Base-by-base conservation (phyloP, 1,284 basidiomycete genomes). In the Ustilago bromivora region DNA sequence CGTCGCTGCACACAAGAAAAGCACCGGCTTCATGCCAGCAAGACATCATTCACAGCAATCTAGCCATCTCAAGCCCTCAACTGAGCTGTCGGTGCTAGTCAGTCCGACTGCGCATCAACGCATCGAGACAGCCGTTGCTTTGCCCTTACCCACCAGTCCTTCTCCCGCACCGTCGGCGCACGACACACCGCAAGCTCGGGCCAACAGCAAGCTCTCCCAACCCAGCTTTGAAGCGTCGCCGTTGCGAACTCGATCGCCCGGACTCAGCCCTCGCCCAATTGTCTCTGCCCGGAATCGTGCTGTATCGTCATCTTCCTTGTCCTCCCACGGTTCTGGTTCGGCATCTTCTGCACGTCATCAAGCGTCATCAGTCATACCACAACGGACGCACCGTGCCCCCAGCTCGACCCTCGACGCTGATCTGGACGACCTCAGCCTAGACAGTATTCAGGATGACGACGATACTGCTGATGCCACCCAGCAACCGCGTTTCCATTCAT, bases 131-230 rank as follows among this genome's bases (percentile, higher is more conserved):
- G 75, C 75, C 0, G 67, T 71, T 8, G 28, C 67, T 28, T 62
- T 74, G 2, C 76, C 76, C 5, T 51, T 78, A 13, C 76, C 76
- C 13, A 74, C 56, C 17, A 78, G 76, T 19, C 76, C 76, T 6
- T 60, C 55, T 17, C 70, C 69, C 6, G 49, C 49, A 13, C 49
- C 49, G 54, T 54, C 28, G 46, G 15, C 17, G 32, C 61, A 40
- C 38, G 41, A 49, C 8, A 57, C 57, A 40, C 64, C 70, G 7
- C 57, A 69, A n/a, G 38, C 67, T 17, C 34, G 71, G 3, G 56
- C 41, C 7, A 59, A 40, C 38, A 69, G 61, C 46, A 38, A 17
- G n/a, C 43, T 68, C 12, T 69, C 69, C 0, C 65, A 59, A 12
- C 58, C 61, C 0, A 49, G 55, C 23, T 66, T 56, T 2, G 57